Conservation (phyloP, 495 filamentous ascomycete genomes). For the Penicillium chermesinum region DNA sequence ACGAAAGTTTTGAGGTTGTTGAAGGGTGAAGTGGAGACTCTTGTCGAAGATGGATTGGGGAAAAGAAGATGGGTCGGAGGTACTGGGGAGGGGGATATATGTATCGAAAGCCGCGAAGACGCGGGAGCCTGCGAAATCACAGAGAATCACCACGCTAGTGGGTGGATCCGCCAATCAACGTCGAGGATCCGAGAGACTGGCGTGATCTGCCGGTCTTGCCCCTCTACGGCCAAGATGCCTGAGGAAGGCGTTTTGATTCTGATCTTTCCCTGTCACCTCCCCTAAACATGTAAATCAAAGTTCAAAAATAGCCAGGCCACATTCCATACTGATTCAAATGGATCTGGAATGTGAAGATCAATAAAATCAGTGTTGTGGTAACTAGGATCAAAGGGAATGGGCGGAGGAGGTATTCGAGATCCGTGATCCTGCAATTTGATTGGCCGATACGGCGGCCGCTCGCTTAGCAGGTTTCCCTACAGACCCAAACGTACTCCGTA, state of each 20-base stretch:
- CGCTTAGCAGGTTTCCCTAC: conserved; percentile 41
- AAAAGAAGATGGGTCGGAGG: conserved; percentile 20
- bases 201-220: conserved; percentile 29
- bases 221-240: conserved; percentile 24
- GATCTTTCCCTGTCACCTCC: conserved; percentile 23
- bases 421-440: conserved; percentile 40
- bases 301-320: conserved; percentile 5
- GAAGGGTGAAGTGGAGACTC: conserved; percentile 14
- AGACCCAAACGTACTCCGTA: conserved; percentile 8
- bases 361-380: conserved; percentile 15
- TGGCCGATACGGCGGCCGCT: conserved; percentile 28
- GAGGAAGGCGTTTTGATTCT: conserved; percentile 8
- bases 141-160: conserved; percentile 21
- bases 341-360: conserved; percentile 14
- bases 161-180: conserved; percentile 39
- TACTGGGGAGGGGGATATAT: conserved; percentile 43
- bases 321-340: conserved; percentile 14
- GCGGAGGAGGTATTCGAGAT: conserved; percentile 30
- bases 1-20: conserved; percentile 13
- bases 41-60: conserved; percentile 27
- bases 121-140: conserved; percentile 40
- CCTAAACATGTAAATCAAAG: conserved; percentile 24
- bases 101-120: conserved; percentile 28
- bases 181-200: conserved; percentile 23
- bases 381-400: conserved; percentile 35